Conservation (phyloP, 2,329 filamentous ascomycete species). For the Xylaria sp. region DNA sequence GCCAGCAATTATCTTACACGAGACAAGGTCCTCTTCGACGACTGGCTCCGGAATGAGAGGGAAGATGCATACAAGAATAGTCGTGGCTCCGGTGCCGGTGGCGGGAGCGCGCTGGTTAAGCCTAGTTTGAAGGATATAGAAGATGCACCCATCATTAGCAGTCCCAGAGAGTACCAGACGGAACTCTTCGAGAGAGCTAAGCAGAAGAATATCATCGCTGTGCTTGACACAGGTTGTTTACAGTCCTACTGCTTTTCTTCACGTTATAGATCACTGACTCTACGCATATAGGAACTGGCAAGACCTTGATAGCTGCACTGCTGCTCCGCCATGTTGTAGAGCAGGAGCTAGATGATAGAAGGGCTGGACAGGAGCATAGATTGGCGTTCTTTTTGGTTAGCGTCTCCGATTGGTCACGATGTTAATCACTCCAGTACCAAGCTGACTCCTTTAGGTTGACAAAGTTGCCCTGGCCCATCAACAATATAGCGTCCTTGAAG, state of each 20-base stretch:
- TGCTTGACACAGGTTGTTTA: conserved; percentile 81
- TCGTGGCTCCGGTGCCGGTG: background rate
- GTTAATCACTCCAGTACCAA: background rate
- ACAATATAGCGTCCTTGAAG: conserved; percentile 82
- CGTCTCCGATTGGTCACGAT: background rate
- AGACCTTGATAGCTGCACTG: conserved; percentile 93
- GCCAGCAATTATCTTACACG: background rate
- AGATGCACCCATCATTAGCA: conserved; percentile 71
- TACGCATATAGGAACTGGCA: conserved; percentile 76
- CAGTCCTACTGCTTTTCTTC: background rate
- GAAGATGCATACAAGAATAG: conserved; percentile 15
- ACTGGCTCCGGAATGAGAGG: conserved; percentile 34
- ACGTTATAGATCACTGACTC: conserved; percentile 25
- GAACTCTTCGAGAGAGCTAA: conserved; percentile 93
- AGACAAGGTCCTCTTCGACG: conserved; percentile 31
- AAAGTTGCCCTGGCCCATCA: conserved; percentile 92
- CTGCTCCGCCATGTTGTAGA: conserved; percentile 81
- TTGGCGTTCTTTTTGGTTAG: conserved; percentile 85
- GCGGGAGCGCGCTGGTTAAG: background rate
- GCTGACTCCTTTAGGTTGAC: conserved; percentile 67
- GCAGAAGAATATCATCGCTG: conserved; percentile 85
- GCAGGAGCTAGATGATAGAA: conserved; percentile 77
- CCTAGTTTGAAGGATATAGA: conserved; percentile 50
- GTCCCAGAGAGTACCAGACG: conserved; percentile 88
- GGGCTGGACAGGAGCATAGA: conserved; percentile 66